Conservation (phyloP, 805 yeast species). For the Metschnikowia dekortorum region DNA sequence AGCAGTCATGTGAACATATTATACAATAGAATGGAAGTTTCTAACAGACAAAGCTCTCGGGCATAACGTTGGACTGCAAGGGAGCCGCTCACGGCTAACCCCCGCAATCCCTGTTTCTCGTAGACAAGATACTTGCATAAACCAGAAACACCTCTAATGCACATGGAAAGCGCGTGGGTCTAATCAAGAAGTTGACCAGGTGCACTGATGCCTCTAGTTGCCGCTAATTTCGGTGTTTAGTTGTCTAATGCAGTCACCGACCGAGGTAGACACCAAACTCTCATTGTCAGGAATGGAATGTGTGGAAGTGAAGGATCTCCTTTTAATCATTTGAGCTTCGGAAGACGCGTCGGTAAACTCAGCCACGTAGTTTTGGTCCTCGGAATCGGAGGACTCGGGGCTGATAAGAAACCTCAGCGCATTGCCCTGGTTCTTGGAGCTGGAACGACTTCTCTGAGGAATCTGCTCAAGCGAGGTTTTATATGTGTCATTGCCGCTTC, state of each 20-base stretch:
- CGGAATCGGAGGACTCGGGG: constrained; percentile 24
- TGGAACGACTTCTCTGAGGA: neutral
- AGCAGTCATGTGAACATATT: neutral
- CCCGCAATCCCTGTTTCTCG: neutral
- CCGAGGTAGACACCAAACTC: constrained; percentile 34
- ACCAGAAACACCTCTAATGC: neutral
- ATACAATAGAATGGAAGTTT: constrained; percentile 3
- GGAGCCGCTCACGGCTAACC: neutral
- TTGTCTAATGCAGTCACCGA: constrained; percentile 39
- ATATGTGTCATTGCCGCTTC: neutral
- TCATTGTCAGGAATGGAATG: constrained; percentile 25
- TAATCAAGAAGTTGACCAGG: neutral
- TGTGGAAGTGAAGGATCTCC: constrained; percentile 16
- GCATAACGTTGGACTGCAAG: neutral
- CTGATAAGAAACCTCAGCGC: constrained; percentile 20
- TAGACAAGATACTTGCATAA: neutral
- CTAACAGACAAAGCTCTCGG: neutral
- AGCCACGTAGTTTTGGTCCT: constrained; percentile 13
- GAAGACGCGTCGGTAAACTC: constrained; percentile 5
- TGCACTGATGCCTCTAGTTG: constrained; percentile 6
- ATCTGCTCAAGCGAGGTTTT: constrained; percentile 17
- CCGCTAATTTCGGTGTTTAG: constrained; percentile 36
- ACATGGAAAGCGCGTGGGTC: neutral
- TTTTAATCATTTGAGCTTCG: constrained; percentile 7
- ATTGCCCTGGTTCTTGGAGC: neutral